Evolutionary conservation across 2,329 filamentous ascomycete genomes (phyloP).

Genomic region (Cytospora piceicola): DNA sequence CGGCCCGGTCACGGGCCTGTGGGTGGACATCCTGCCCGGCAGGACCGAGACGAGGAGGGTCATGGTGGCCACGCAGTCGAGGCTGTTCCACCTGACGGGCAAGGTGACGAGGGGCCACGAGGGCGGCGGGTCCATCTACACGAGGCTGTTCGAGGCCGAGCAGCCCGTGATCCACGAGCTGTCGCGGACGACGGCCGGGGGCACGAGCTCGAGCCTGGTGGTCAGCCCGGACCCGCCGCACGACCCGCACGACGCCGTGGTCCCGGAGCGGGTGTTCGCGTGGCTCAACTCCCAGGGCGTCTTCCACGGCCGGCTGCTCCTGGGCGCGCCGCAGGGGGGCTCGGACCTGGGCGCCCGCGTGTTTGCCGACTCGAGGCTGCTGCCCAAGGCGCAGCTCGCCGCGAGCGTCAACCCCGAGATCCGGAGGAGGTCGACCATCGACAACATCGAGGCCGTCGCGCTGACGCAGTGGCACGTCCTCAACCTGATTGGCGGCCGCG

Average conservation of each 20-base stretch:
- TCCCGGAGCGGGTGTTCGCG: conserved; percentile 76
- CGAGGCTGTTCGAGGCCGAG: conserved; percentile 85
- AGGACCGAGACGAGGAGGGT: conserved; percentile 73
- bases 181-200: conserved; percentile 56
- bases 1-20: conserved; percentile 82
- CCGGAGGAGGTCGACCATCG: conserved; percentile 68
- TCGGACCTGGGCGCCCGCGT: conserved; percentile 73
- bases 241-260: conserved; percentile 60
- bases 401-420: conserved; percentile 67
- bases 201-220: conserved; percentile 68
- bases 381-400: conserved; percentile 71
- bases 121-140: conserved; percentile 83
- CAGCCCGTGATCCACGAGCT: conserved; percentile 77
- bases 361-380: conserved; percentile 77
- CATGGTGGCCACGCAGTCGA: conserved; percentile 76
- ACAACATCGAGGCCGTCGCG: conserved; percentile 77
- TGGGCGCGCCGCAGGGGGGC: conserved; percentile 53
- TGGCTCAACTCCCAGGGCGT: conserved; percentile 90
- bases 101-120: conserved; percentile 76
- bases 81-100: conserved; percentile 80
- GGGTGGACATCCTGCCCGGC: conserved; percentile 75
- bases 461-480: conserved; percentile 95
- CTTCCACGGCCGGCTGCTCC: conserved; percentile 79
- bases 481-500: conserved; percentile 76
- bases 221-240: conserved; percentile 73